Base-by-base conservation (phyloP, 768 basidiomycete species). In the Leccinum uliginosum region DNA sequence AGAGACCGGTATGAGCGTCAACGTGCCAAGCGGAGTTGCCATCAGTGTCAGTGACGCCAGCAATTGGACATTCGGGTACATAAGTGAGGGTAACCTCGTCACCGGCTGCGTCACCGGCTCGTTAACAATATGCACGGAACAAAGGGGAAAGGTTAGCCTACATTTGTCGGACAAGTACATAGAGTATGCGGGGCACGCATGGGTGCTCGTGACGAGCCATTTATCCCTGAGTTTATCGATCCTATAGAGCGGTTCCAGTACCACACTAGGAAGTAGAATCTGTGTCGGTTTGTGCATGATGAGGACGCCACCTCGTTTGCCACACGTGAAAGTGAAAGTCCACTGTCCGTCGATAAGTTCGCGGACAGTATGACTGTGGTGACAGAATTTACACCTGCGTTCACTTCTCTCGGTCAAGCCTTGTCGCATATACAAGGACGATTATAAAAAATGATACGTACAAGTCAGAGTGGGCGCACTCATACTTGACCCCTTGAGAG, bases 341-440 rank as follows among this genome's bases (percentile, higher is more conserved):
- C 73, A 75, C 24, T 60, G 58, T 23, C 66, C 69, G 46, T 71
- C 74, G 51, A 72, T 29, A n/a, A 69, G 59, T n/a, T 65, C 65
- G 15, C 59, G 65, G 17, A 59, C 3, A 4, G 38, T 6, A 19
- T 40, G n/a, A 19, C 1, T 10, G 19, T 40, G 9, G 9, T 19
- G n/a, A 11, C 38, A 40, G 38, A 4, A 10, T 10, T 19, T 9
- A 19, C 38, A 40, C n/a, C 38, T 40, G 35, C 23, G 12, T 7
- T 11, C n/a, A n/a, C n/a, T n/a, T n/a, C 17, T 15, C 26, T 17
- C 6, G 3, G 19, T 58, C 14, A 53, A 43, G 9, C 11, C 21
- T 19, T 7, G 24, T 8, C 19, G n/a, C 10, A 19, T n/a, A 40
- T n/a, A n/a, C n/a, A 11, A 40, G 38, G 38, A 40, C n/a, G n/a